Percentiles rank a stretch among this genome's conserved stretches.
These are phyloP conservation scores for Phytophthora podocarpi DNA, from an alignment of 352 stramenopile species.

Conservation along the genomic window DNA sequence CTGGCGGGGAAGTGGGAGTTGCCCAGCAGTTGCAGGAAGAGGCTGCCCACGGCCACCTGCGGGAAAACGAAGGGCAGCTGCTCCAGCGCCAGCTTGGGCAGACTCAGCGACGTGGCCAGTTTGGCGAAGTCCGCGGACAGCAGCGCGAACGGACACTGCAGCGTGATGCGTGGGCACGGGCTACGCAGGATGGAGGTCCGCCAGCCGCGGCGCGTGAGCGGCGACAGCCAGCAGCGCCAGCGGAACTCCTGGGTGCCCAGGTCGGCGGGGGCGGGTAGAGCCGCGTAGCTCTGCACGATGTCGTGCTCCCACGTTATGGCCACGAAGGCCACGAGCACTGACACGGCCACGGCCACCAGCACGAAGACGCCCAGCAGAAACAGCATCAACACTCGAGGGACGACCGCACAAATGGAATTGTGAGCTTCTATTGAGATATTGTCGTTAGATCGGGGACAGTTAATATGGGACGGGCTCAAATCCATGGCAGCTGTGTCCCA, in stretches of 20 bases:
- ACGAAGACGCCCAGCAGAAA: conserved; percentile 40
- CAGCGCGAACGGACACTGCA: conserved; percentile 74
- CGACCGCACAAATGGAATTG: too few relatives aligned
- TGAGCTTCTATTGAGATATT: not conserved
- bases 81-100: conserved; percentile 67
- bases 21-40: conserved; percentile 79
- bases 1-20: conserved; percentile 84
- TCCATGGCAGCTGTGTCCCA: too few relatives aligned
- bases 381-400: conserved; percentile 25
- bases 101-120: conserved; percentile 76
- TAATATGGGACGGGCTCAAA: too few relatives aligned
- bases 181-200: conserved; percentile 50
- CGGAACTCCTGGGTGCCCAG: conserved; percentile 81
- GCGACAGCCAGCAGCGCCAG: conserved; percentile 75
- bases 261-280: conserved; percentile 70
- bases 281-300: conserved; percentile 58
- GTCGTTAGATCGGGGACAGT: too few relatives aligned
- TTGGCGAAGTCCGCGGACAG: conserved; percentile 81
- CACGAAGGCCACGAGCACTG: conserved; percentile 70
- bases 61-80: conserved; percentile 80
- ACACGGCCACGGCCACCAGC: conserved; percentile 59
- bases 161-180: conserved; percentile 73
- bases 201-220: conserved; percentile 65
- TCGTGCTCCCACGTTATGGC: conserved; percentile 83
- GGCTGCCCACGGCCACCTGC: conserved; percentile 60